These are phyloP conservation scores for Linum lewisii DNA, from an alignment of 345 rosid species.

Conservation along the genomic window DNA sequence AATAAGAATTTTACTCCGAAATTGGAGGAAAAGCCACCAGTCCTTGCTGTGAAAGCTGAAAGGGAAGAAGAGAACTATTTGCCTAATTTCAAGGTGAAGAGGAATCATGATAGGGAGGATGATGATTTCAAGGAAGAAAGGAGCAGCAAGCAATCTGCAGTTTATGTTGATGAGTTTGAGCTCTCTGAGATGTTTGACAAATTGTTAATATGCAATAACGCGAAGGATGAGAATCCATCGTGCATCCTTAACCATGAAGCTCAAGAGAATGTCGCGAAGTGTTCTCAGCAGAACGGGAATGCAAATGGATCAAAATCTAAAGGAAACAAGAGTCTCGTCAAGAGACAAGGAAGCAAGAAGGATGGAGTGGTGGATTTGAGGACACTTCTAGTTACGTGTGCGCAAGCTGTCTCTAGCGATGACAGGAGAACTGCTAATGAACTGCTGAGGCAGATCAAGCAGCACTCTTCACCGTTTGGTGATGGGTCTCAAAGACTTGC, in stretches of 20 bases:
- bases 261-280: conserved; percentile 8
- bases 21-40: conserved; percentile 13
- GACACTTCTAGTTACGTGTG: conserved; percentile 63
- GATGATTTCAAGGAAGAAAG: conserved; percentile 38
- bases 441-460: conserved; percentile 68
- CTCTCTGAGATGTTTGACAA: conserved; percentile 65
- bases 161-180: conserved; percentile 38
- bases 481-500: conserved; percentile 85
- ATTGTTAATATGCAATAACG: conserved; percentile 34
- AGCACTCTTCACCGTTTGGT: conserved; percentile 72
- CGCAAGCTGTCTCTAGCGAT: conserved; percentile 78
- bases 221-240: conserved; percentile 7
- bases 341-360: conserved; percentile 35
- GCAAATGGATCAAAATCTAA: conserved; percentile 37
- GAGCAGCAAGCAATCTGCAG: conserved; percentile 49
- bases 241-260: conserved; percentile 9
- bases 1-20: neutral
- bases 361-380: conserved; percentile 79
- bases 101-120: conserved; percentile 42
- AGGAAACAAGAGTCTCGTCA: conserved; percentile 37
- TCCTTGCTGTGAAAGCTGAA: conserved; percentile 21
- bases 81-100: conserved; percentile 38
- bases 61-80: conserved; percentile 14
- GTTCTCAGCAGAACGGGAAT: conserved; percentile 20
- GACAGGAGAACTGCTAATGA: conserved; percentile 51